Evolutionary conservation across 1,139 yeast species (phyloP).

Genomic region (Blastobotrys buckinghamii): DNA sequence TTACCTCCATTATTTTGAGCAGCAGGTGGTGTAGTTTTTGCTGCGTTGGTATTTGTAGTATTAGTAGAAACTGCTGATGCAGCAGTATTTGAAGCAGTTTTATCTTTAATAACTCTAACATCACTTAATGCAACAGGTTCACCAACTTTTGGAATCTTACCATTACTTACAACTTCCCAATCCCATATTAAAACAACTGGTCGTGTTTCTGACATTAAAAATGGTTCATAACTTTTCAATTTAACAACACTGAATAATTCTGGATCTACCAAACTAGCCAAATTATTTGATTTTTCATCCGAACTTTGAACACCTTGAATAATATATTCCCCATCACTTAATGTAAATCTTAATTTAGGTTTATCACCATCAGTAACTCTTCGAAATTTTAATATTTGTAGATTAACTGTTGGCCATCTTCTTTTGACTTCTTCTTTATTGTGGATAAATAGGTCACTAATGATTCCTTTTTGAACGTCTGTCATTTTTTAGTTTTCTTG

Average conservation of each 20-base stretch:
- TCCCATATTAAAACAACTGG: conserved; percentile 13
- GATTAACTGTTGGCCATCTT: conserved; percentile 10
- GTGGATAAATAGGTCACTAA: not conserved
- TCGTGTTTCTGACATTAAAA: conserved; percentile 12
- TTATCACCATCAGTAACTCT: conserved; percentile 14
- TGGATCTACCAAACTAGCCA: not conserved
- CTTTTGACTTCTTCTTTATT: conserved; percentile 5
- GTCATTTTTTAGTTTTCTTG: not conserved
- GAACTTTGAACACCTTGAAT: conserved; percentile 16
- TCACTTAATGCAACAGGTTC: conserved; percentile 10
- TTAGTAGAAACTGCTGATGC: not conserved
- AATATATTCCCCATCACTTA: conserved; percentile 19
- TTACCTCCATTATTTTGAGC: not conserved
- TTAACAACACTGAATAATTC: conserved; percentile 4
- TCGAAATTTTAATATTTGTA: conserved; percentile 14
- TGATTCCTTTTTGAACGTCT: not conserved
- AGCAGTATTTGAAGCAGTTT: conserved; percentile 4
- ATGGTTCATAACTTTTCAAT: conserved; percentile 15
- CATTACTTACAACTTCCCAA: conserved; percentile 8
- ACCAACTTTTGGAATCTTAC: conserved; percentile 8
- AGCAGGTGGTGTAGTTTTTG: not conserved
- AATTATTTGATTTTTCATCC: not conserved
- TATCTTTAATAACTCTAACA: not conserved
- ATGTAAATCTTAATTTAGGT: conserved; percentile 16
- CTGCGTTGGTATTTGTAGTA: not conserved